phyloP scores from a whole-genome alignment of 768 basidiomycete species.

The Fistulinella prunicolor region DNA sequence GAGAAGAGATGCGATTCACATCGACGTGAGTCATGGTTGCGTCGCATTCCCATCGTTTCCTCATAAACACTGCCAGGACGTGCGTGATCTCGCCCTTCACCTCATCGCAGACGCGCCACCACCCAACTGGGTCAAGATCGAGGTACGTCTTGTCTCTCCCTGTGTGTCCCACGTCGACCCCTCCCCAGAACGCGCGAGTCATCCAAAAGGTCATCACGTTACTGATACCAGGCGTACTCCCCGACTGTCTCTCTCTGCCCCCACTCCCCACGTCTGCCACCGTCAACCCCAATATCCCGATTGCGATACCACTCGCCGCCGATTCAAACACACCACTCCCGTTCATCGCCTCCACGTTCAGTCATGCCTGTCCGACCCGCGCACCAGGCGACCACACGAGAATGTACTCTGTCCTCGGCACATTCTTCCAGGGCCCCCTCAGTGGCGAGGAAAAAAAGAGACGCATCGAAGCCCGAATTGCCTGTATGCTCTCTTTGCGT shows the following conservation, averaged over 20 bases:
- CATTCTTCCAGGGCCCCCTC: slow-evolving; percentile 80
- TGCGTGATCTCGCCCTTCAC: slow-evolving; percentile 84
- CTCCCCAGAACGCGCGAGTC: slow-evolving; percentile 61
- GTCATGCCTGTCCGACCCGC: slow-evolving; percentile 89
- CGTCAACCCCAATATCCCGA: slow-evolving; percentile 51
- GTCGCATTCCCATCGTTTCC: neutral
- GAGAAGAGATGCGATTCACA: slow-evolving; percentile 70
- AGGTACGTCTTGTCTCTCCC: slow-evolving; percentile 47
- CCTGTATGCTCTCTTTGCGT: slow-evolving; percentile 26
- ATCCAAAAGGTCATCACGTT: slow-evolving; percentile 79
- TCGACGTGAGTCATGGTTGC: slow-evolving; percentile 61
- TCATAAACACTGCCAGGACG: slow-evolving; percentile 51
- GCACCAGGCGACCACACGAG: slow-evolving; percentile 85
- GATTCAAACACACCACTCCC: slow-evolving; percentile 43
- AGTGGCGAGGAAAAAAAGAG: slow-evolving; percentile 77
- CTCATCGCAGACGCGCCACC: slow-evolving; percentile 80
- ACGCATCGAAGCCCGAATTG: slow-evolving; percentile 45
- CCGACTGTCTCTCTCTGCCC: slow-evolving; percentile 68
- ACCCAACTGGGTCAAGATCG: slow-evolving; percentile 81
- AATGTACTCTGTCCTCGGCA: slow-evolving; percentile 82
- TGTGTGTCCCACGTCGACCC: neutral
- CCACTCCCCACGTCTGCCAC: slow-evolving; percentile 69
- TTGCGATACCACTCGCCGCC: slow-evolving; percentile 40
- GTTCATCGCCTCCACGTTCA: slow-evolving; percentile 78
- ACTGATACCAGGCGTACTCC: slow-evolving; percentile 84